Conservation (phyloP, 2,329 filamentous ascomycete genomes). For the Hortaea sp. region DNA sequence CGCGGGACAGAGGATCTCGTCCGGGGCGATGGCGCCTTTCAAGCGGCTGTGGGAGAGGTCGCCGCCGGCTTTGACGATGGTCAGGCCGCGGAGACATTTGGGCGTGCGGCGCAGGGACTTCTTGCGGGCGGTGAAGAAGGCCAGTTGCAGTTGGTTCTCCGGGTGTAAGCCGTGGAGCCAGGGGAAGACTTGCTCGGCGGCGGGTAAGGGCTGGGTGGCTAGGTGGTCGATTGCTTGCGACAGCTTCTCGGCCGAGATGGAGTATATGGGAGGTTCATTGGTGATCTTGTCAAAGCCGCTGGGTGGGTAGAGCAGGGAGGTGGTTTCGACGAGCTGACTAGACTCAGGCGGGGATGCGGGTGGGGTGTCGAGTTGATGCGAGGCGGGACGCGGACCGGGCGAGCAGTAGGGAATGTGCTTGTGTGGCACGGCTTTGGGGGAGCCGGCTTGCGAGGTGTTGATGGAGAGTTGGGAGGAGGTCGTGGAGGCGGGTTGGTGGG, state of each 20-base stretch:
- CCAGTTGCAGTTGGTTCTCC: conserved; percentile 76
- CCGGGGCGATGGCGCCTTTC: conserved; percentile 75
- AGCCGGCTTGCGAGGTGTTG: conserved; percentile 46
- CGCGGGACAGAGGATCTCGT: conserved; percentile 59
- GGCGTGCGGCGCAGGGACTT: conserved; percentile 61
- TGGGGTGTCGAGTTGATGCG: conserved; percentile 39
- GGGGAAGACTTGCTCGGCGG: conserved; percentile 80
- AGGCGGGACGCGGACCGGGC: conserved; percentile 54
- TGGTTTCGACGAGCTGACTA: conserved; percentile 45
- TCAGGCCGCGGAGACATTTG: conserved; percentile 67
- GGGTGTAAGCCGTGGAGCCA: conserved; percentile 93
- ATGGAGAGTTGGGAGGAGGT: conserved; percentile 48
- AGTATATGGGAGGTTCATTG: conserved; percentile 55
- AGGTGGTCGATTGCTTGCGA: conserved; percentile 65
- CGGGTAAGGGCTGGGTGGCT: conserved; percentile 70
- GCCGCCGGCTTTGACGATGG: conserved; percentile 80
- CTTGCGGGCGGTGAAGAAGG: conserved; percentile 76
- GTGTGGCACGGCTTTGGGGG: conserved; percentile 61
- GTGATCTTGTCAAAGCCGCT: conserved; percentile 49
- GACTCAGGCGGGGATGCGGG: conserved; percentile 51
- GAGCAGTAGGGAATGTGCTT: conserved; percentile 85
- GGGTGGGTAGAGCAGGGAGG: conserved; percentile 67
- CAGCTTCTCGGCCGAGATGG: conserved; percentile 59
- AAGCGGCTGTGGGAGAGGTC: conserved; percentile 64
- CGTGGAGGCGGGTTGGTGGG: conserved; percentile 26